Base-by-base conservation (phyloP, 2,329 filamentous ascomycete species). In the Phyllosticta citribraziliensis region DNA sequence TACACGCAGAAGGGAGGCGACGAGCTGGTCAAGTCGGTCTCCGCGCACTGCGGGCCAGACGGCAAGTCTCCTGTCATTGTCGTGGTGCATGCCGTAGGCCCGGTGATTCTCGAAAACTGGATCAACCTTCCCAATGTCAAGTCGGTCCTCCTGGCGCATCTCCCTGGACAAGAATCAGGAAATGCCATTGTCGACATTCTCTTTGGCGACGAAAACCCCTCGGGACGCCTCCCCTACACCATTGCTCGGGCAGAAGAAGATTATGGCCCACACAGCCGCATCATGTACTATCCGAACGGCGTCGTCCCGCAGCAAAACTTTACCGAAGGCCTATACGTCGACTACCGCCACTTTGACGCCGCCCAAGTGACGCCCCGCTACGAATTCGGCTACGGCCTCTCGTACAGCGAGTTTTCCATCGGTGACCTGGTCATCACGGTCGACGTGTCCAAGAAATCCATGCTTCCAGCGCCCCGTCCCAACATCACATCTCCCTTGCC, bases 1-100 rank as follows among this genome's bases (percentile, higher is more conserved):
- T 78, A 83, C 67, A 71, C 94, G 61, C 90, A 96, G 66, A 88
- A 89, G 66, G 83, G 81, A 8, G 89, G 90, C n/a, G 88, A 95
- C 64, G 77, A 83, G 12, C 81, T 97, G 0, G 84, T 97, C 33
- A 75, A 84, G 61, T 78, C 84, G 17, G 89, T 93, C 0, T 88
- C 91, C 0, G 80, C 80, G 56, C 91, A 87, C 66, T 87, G 86
- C 40, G 79, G 78, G 33, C 40, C 40, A n/a, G 68, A 72, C 47
- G 86, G 84, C 30, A 74, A 79, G 17, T 85, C 86, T 10, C 80
- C 82, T 40, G 88, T 91, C 0, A 78, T 97, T n/a, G 92, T 96
- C 2, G 85, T 97, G 4, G 80, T 95, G 2, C 92, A 97, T 70
- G 84, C 89, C 0, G 89, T 97, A 22, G 93, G 93, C 0, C 89